Conservation (phyloP, 2,329 filamentous ascomycete species). For the Xylaria sp. region DNA sequence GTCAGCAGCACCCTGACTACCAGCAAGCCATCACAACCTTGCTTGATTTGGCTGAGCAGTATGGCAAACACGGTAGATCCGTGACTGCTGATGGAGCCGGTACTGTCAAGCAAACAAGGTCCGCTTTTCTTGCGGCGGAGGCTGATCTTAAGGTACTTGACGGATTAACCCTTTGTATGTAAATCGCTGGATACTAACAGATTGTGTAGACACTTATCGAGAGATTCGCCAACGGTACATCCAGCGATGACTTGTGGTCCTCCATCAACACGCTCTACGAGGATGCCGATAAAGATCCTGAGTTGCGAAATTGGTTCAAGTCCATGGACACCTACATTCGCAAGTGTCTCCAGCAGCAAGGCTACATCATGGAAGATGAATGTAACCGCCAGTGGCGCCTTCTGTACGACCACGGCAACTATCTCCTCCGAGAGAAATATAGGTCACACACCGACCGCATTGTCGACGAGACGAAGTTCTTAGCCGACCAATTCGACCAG, state of each 20-base stretch:
- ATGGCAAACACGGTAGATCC: constrained; percentile 77
- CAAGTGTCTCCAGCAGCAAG: constrained; percentile 85
- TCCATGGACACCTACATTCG: constrained; percentile 80
- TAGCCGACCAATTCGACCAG: constrained; percentile 87
- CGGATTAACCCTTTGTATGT: background rate
- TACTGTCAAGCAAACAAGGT: constrained; percentile 77
- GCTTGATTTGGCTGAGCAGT: constrained; percentile 84
- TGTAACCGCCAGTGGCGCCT: constrained; percentile 84
- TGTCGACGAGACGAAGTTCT: constrained; percentile 88
- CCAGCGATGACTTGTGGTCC: constrained; percentile 84
- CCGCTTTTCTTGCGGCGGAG: constrained; percentile 76
- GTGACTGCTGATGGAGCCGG: constrained; percentile 72
- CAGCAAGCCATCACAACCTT: constrained; percentile 90
- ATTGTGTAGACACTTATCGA: constrained; percentile 80
- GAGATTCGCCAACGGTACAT: constrained; percentile 95
- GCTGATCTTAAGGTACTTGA: constrained; percentile 74
- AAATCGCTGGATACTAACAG: constrained; percentile 51
- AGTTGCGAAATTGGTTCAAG: constrained; percentile 91
- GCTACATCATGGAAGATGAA: constrained; percentile 85
- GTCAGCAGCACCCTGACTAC: constrained; percentile 95
- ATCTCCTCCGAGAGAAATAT: constrained; percentile 89
- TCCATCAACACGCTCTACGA: constrained; percentile 86
- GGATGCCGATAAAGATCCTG: constrained; percentile 85
- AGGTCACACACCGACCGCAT: constrained; percentile 85
- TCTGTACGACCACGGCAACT: constrained; percentile 86